These are phyloP conservation scores for Eruca vesicaria DNA, from an alignment of 441 rosid species.

Conservation along the genomic window DNA sequence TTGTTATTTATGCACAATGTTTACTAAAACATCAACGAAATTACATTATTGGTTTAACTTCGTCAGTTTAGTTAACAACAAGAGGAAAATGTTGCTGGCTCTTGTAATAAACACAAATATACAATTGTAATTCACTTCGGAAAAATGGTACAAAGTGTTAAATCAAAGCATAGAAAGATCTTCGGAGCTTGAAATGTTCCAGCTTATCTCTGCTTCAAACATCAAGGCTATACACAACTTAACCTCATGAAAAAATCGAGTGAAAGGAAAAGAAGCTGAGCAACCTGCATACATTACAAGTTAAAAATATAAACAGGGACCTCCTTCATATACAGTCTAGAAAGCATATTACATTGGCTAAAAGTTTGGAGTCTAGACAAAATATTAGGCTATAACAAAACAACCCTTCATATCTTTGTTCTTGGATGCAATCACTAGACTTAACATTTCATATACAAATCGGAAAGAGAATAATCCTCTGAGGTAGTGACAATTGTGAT, in stretches of 20 bases:
- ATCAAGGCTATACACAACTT: not conserved
- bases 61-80: no score
- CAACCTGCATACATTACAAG: not conserved
- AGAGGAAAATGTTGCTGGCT: no score
- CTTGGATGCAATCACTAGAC: constrained; percentile 35
- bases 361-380: constrained; percentile 17
- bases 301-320: not conserved
- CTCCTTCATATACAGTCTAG: constrained; percentile 27
- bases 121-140: not conserved
- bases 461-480: constrained; percentile 13
- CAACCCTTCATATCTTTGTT: constrained; percentile 37
- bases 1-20: not conserved
- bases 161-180: not conserved
- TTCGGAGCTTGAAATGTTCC: not conserved
- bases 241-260: no score
- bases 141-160: not conserved
- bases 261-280: no score
- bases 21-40: no score
- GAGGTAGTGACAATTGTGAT: constrained; percentile 39
- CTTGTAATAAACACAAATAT: not conserved
- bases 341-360: constrained; percentile 23
- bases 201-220: not conserved
- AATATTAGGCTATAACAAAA: constrained; percentile 27
- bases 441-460: not conserved
- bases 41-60: no score